phyloP scores from a whole-genome alignment of 805 yeast genomes.

The Metschnikowia cubensis region DNA sequence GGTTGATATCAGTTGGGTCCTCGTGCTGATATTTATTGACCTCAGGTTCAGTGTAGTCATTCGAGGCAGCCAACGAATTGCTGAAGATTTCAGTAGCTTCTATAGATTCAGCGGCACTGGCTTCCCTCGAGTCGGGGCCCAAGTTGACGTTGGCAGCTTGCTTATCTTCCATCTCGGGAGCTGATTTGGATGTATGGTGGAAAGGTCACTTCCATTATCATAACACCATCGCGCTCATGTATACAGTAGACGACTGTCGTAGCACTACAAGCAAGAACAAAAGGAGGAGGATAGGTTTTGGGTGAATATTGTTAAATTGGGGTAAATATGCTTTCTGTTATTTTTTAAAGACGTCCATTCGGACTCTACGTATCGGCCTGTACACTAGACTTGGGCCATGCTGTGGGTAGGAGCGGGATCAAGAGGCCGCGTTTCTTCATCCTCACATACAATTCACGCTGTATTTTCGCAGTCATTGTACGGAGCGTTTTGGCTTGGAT shows the following conservation, averaged over 20 bases:
- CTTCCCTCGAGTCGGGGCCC: background rate
- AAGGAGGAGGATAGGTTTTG: no score
- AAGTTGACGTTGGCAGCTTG: background rate
- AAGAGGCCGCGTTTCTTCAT: conserved; percentile 2
- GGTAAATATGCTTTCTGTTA: no score
- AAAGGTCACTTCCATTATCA: background rate
- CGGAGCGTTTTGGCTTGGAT: background rate
- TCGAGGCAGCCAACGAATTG: background rate
- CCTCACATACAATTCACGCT: background rate
- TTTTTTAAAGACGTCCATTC: no score
- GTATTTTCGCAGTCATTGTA: background rate
- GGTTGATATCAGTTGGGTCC: background rate
- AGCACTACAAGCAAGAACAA: no score
- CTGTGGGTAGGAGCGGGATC: background rate
- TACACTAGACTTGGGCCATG: background rate
- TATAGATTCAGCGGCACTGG: background rate
- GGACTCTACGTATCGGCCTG: background rate
- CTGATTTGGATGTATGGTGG: no score
- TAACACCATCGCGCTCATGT: background rate
- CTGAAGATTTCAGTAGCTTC: conserved; percentile 1
- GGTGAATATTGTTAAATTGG: no score
- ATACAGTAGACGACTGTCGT: background rate
- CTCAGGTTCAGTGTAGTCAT: background rate
- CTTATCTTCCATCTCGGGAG: background rate
- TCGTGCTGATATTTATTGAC: background rate